Evolutionary conservation across 305 asterid genomes (phyloP), one percentile per base, ranked within the genome.

Genomic region (Fraxinus ornus): DNA sequence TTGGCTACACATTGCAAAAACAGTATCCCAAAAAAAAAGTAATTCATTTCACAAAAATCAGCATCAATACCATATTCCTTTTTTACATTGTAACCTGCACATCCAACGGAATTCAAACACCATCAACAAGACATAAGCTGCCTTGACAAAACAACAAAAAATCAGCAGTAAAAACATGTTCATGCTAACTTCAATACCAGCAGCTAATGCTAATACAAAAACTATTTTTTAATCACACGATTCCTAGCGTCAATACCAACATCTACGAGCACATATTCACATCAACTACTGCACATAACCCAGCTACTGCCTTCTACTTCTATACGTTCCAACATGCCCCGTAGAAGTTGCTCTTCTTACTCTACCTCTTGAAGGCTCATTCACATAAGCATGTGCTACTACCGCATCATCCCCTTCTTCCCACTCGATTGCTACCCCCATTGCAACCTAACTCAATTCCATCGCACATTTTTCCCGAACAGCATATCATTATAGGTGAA

Each of bases 1-100:
- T 91, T 4, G 93, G 85, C 44, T 9, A 41, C 52, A 10, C 52
- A 41, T 41, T 41, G 10, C 52, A 9, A 41, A 41, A 9, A 2
- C 1, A 9, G 52, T 41, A 41, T 41, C 52, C 52, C 52, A 9
- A 2, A 41, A 41, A 41, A 41, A 41, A 41, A 32, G 0, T 41
- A 41, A 41, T 41, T 41, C 52, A 41, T 41, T 41, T 41, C 52
- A 41, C 15, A 41, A 41, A 41, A 41, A 9, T 41, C 52, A 41
- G 52, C 52, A 41, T 28, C 32, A 28, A 41, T 41, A 2, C 17
- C 52, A 41, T 41, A 41, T 41, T 10, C 15, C 10, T 35, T 41
- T 41, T 41, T 41, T 41, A 41, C 52, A 41, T 41, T 41, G 52
- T 41, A 41, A 9, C 52, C 52, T 41, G 15, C 17, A 41, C 52